A percentile compares a stretch with the other conserved stretches of the same genome.
phyloP scores from a whole-genome alignment of 345 rosid species.

The Boechera stricta region DNA sequence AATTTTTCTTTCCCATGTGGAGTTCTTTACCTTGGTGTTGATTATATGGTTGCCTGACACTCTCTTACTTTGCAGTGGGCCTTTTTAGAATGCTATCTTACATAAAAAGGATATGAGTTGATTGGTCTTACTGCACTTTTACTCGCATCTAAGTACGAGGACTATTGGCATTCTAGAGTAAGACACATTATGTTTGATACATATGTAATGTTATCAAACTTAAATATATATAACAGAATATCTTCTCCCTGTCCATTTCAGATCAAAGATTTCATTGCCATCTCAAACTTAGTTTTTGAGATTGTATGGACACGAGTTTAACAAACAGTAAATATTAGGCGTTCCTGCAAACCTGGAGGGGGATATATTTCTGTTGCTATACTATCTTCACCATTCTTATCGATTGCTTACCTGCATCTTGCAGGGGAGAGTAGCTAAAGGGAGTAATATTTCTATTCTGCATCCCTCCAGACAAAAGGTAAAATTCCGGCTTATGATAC shows the following conservation, averaged over 20 bases:
- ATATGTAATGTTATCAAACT: neutral
- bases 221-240: neutral
- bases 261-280: too few species aligned
- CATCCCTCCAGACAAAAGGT: neutral
- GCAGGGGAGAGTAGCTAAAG: neutral
- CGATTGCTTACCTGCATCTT: neutral
- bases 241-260: neutral
- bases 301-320: too few species aligned
- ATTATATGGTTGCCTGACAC: neutral
- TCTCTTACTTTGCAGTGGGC: neutral
- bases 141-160: neutral
- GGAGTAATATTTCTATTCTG: neutral
- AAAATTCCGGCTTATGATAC: neutral
- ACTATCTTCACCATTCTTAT: neutral
- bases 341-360: too few species aligned
- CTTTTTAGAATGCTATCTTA: neutral
- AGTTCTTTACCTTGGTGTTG: neutral
- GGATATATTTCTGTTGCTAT: neutral
- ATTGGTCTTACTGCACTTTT: neutral
- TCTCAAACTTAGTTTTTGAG: too few species aligned
- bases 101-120: too few species aligned
- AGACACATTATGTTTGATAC: neutral
- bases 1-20: too few species aligned
- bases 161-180: neutral
- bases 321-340: too few species aligned